phyloP scores from a whole-genome alignment of 768 basidiomycete genomes.

The Scleroderma citrinum region DNA sequence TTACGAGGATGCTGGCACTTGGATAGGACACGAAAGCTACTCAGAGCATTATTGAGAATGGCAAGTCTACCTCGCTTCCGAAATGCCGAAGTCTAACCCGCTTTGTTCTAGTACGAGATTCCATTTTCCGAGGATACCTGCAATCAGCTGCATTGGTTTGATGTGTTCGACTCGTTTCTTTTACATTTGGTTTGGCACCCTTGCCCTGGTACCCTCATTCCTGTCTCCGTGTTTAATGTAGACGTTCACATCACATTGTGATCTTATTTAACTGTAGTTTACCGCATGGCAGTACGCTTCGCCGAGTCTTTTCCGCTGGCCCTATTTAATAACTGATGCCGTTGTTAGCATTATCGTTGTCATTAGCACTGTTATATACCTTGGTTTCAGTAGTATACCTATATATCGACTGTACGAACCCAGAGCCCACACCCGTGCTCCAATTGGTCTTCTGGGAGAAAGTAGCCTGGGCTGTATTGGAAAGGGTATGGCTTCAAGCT shows the following conservation, averaged over 20 bases:
- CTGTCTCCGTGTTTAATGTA: too few relatives aligned
- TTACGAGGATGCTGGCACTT: conserved; percentile 6
- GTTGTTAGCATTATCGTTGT: too few relatives aligned
- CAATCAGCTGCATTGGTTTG: conserved; percentile 67
- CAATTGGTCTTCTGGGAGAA: too few relatives aligned
- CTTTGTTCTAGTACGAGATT: conserved; percentile 52
- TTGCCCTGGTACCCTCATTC: not conserved
- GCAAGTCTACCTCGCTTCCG: conserved; percentile 34
- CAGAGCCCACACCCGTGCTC: too few relatives aligned
- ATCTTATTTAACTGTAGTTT: too few relatives aligned
- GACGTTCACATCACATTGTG: too few relatives aligned
- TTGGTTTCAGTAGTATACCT: not conserved
- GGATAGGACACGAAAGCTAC: conserved; percentile 78
- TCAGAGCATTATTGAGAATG: conserved; percentile 77
- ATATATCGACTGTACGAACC: too few relatives aligned
- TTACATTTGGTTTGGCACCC: not conserved
- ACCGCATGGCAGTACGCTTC: too few relatives aligned
- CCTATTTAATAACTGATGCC: not conserved
- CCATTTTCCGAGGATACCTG: conserved; percentile 70
- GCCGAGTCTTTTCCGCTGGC: conserved; percentile 4
- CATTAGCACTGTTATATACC: not conserved
- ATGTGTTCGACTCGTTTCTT: conserved; percentile 9
- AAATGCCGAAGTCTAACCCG: conserved; percentile 4
- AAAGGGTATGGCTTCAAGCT: too few relatives aligned
- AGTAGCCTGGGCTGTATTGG: too few relatives aligned